Evolutionary conservation across 2,329 filamentous ascomycete genomes (phyloP), one percentile per base, ranked within the genome.

Genomic region (Nemania diffusa): DNA sequence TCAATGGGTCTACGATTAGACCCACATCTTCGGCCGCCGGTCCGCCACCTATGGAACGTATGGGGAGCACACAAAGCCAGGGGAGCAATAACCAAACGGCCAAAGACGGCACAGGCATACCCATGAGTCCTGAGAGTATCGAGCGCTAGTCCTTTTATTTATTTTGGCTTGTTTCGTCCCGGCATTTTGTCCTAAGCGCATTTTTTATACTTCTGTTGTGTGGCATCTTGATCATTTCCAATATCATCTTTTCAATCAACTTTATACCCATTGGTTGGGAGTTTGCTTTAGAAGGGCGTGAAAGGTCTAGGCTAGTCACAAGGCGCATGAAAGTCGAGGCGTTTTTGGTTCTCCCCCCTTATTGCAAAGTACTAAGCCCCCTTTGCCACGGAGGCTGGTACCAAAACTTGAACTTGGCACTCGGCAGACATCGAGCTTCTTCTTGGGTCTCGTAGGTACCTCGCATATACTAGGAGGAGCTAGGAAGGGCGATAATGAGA

Each of bases 91-190:
- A 85, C 69, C 88, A 89, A 77, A 90, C 87, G 63, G 90, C 90
- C 72, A 90, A 91, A 76, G 90, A 90, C 64, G 88, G 88, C 59
- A 88, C 89, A 34, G 91, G 91, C 22, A 93, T 95, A 88, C 68
- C 68, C 26, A 93, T 95, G 84, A 96, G 92, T 76, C 93, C 93
- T 3, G 90, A 95, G 81, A 94, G 92, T 78, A 88, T 93, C 71
- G 85, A 86, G 79, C 82, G 75, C 64, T 82, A 78, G 72, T 34
- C 4, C 29, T 34, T 42, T 48, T 7, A 6, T 5, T 56, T 8
- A 20, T 62, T 40, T 46, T 15, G 22, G 42, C 44, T 22, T 51
- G 24, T 44, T 34, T 22, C 53, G 27, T 58, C 22, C 24, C 34
- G n/a, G 27, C 24, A 40, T 9, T 13, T 56, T 24, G 7, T 27